Base-by-base conservation (phyloP, 805 yeast species). In the Candida incommunis region DNA sequence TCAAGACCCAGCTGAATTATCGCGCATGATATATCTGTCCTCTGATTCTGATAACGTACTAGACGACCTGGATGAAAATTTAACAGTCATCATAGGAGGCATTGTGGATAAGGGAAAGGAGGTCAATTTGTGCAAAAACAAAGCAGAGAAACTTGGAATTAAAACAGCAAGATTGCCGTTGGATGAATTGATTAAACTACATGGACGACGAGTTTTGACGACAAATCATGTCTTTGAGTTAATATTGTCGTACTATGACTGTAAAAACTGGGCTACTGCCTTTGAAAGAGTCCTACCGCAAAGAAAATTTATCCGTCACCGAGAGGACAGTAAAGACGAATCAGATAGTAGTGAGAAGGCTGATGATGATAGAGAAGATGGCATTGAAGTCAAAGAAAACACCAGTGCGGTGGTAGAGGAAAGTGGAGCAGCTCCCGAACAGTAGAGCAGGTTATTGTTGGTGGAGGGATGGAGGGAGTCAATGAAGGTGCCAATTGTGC, bases 211-310 rank as follows among this genome's bases (percentile, higher is more conserved):
- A 50, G 97, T 90, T 2, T 67, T 92, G 48, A 94, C 97, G 0
- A 88, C 96, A 0, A 82, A 94, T 25, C 97, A 90, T 60, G 97
- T 92, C n/a, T 82, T 84, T 49, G 95, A 90, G 60, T 64, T 92
- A 49, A 68, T 87, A 64, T 70, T 90, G 45, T 76, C 78, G 58
- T 87, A 90, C 82, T 71, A 79, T 48, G 94, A 87, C 54, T 66
- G 68, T 41, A 71, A 70, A 46, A 85, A 84, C 61, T 90, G 98
- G 97, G 82, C 76, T 53, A 63, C 60, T 43, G 94, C 96, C 0
- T 87, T 92, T 59, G 90, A 87, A 58, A 69, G 72, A n/a, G 92
- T 84, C 1, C 69, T 90, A 44, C 98, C 98, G 2, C 76, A 75
- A 31, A 70, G 97, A 51, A 92, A 88, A 54, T 56, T 72, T 22